phyloP scores from a whole-genome alignment of 352 stramenopile species.

The Peronospora farinosa region DNA sequence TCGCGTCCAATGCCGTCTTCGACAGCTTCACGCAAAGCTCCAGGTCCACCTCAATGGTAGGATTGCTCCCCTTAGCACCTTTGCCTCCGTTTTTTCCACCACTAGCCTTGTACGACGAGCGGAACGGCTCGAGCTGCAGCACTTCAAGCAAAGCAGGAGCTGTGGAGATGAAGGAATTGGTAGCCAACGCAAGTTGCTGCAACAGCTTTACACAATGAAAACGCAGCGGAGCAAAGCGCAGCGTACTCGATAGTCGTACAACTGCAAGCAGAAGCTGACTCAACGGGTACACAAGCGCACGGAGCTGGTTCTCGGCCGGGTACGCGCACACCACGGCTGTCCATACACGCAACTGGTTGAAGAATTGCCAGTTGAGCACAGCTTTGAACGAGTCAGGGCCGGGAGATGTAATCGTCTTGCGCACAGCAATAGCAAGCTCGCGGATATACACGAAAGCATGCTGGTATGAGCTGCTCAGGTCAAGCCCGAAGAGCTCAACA shows the following conservation, averaged over 20 bases:
- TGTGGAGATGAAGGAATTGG: constrained; percentile 94
- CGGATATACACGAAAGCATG: constrained; percentile 99
- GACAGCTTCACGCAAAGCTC: constrained; percentile 87
- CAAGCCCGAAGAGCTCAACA: constrained; percentile 96
- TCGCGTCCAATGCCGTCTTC: constrained; percentile 84
- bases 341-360: constrained; percentile 96
- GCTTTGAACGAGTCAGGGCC: constrained; percentile 82
- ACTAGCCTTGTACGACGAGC: constrained; percentile 73
- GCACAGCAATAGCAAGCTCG: constrained; percentile 95
- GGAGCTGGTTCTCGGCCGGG: constrained; percentile 77
- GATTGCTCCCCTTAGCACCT: constrained; percentile 21
- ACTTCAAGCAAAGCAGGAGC: constrained; percentile 91
- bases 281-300: constrained; percentile 92
- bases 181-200: constrained; percentile 93
- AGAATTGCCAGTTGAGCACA: constrained; percentile 97
- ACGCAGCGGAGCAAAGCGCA: constrained; percentile 87
- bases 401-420: constrained; percentile 93
- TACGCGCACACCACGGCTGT: constrained; percentile 92
- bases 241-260: constrained; percentile 68
- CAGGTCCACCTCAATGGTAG: constrained; percentile 54
- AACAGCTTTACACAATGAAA: constrained; percentile 96
- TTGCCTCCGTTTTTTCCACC: constrained; percentile 31
- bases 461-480: constrained; percentile 96
- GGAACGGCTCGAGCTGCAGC: constrained; percentile 88
- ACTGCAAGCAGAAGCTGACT: constrained; percentile 84